Base-by-base conservation (phyloP, 1,284 basidiomycete genomes). In the Anthracocystis walkeri region DNA sequence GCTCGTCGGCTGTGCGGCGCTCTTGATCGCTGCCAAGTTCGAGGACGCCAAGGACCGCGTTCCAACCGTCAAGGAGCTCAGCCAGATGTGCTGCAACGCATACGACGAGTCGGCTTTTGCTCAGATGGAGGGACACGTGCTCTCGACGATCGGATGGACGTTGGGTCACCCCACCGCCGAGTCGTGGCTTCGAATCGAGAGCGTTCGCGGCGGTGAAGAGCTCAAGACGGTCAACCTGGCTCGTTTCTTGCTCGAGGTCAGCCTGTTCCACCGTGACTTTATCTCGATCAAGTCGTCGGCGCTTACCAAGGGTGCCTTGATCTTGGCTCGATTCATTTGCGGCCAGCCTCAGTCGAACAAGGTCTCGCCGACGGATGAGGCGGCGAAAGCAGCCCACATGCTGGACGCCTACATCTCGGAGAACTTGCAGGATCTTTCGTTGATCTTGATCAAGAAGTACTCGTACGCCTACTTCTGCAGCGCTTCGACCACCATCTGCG, bases 1-100 rank as follows among this genome's bases (percentile, higher is more conserved):
- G 85, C 92, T 99, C 56, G 96, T 99, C 58, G 97, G 97, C 35
- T 99, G 97, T 83, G 94, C 96, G 14, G 95, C 97, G 21, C 89
- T 99, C 5, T 96, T 96, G 94, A 98, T 99, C 80, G 97, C 97
- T 6, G 93, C 97, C 81, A 99, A 99, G 87, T 99, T 97, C 82
- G 97, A 99, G 87, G 97, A 99, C 84, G 92, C 95, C 45, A 99
- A 99, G 87, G 96, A 99, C 85, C 93, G 94, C 68, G 95, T 99
- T 2, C 97, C 97, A 11, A 93, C 94, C 1, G 93, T 98, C 8
- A 90, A 92, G 82, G 96, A 99, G 79, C 90, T 99, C 63, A 91
- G 91, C 60, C 92, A 94, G 83, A 95, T 97, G 87, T 99, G 95
- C 87, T 93, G 92, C 81, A 92, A 93, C 79, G 93, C 93, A 0